phyloP scores from a whole-genome alignment of 805 yeast species.

The Myxozyma monticola region DNA sequence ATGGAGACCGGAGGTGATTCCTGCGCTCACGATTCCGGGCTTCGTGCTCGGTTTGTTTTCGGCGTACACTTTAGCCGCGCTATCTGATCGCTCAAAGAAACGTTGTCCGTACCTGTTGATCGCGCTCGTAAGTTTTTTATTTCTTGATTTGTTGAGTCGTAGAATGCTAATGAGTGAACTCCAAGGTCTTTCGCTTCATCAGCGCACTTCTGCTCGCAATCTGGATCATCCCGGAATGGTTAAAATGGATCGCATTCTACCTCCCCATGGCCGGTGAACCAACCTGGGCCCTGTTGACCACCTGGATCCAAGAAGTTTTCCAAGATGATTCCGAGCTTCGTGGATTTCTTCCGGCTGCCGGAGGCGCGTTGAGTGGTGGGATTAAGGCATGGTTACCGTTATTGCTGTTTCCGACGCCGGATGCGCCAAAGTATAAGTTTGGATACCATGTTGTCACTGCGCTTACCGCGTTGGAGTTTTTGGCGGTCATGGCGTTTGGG shows the following conservation, averaged over 20 bases:
- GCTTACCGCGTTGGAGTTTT: slow-evolving; percentile 10
- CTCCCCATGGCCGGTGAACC: slow-evolving; percentile 19
- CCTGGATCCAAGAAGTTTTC: slow-evolving; percentile 23
- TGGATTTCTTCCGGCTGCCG: slow-evolving; percentile 29
- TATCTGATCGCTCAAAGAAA: slow-evolving; percentile 37
- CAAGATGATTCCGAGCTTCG: slow-evolving; percentile 25
- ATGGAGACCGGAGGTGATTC: slow-evolving; percentile 35
- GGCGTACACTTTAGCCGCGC: slow-evolving; percentile 34
- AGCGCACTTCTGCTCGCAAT: slow-evolving; percentile 14
- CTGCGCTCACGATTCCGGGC: slow-evolving; percentile 40
- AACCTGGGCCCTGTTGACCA: slow-evolving; percentile 15
- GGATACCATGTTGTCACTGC: slow-evolving; percentile 17
- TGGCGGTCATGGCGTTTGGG: slow-evolving; percentile 10
- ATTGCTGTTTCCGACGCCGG: slow-evolving; percentile 21
- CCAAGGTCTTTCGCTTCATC: too few species aligned
- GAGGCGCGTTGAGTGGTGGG: slow-evolving; percentile 9
- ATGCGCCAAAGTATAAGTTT: slow-evolving; percentile 21
- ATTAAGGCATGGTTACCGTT: slow-evolving; percentile 19
- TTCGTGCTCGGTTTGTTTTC: slow-evolving; percentile 37
- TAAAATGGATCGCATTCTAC: slow-evolving; percentile 15
- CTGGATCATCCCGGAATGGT: slow-evolving; percentile 17
- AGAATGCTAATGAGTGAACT: too few species aligned
- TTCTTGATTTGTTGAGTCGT: not conserved
- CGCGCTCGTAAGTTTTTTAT: slow-evolving; percentile 1
- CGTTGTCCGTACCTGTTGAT: slow-evolving; percentile 35